Base-by-base conservation (phyloP, 257 asterid species). In the Solanum chmielewskii region DNA sequence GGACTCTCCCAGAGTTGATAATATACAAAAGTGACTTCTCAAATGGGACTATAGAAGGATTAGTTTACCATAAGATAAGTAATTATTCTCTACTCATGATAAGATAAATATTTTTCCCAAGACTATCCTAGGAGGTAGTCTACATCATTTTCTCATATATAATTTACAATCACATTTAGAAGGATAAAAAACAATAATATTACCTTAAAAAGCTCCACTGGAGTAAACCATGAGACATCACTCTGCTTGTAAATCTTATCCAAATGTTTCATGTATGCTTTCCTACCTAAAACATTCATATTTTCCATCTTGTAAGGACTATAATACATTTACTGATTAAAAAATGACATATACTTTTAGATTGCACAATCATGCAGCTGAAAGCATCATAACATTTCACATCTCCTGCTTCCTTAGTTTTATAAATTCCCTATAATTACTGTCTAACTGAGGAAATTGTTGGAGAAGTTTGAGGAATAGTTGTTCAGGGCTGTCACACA, bases 201-300 rank as follows among this genome's bases (percentile, higher is more conserved):
- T 92, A 96, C 99, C 99, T 97, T 97, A 88, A 97, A 97, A 82
- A 97, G 98, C 93, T 97, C 99, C 59, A 95, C 99, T 5, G 99
- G 99, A 87, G 99, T 97, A 91, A 97, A 97, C 99, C 99, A 97
- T 44, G 99, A 96, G 27, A 86, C 93, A 64, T 93, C 99, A 89
- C 94, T 91, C 90, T 96, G 98, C 96, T 92, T 95, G 94, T 97
- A 96, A 89, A 97, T 92, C 85, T 90, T 92, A 93, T 93, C 92
- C 92, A 97, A 94, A 90, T 95, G 96, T 87, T 93, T 90, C 93
- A 93, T 85, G 89, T 97, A 97, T 76, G 96, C 95, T 91, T 93
- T 96, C 87, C 95, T 91, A 21, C 99, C 99, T 97, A 93, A 86
- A 92, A 60, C 56, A 68, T 88, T 31, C 86, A 49, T 80, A 45